Base-by-base conservation (phyloP, 495 filamentous ascomycete genomes). In the Penicillium pancosmium region DNA sequence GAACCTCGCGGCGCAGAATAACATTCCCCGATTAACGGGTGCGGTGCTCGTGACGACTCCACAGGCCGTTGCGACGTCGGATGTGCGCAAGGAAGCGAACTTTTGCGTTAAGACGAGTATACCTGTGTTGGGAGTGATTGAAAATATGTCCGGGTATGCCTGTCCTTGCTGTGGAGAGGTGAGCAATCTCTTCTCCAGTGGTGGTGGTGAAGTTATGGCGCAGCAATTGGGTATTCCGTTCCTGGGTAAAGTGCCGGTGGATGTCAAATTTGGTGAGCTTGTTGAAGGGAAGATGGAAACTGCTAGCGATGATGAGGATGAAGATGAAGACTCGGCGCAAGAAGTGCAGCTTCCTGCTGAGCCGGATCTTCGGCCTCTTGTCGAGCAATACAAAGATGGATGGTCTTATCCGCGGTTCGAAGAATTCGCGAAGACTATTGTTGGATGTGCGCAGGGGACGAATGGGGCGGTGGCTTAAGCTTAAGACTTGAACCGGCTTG, bases 91-190 rank as follows among this genome's bases (percentile, higher is more conserved):
- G 73, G 95, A 98, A 69, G 82, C 98, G 46, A 97, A 97, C 68
- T 98, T 98, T 67, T 98, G 94, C 72, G 78, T 76, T 23, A 97
- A 97, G 78, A 92, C 90, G 7, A 85, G 86, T 18, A 86, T 98
- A 41, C 76, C 83, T 12, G 85, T 96, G 18, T 78, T 97, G 34
- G 94, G 94, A 0, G 92, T 98, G 3, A 81, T 98, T 38, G 94
- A 98, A 78, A 98, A 98, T 73, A 98, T 98, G 95, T 88, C 88
- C 25, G 94, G 94, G 2, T 98, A 93, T 74, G 89, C 96, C 54
- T 98, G 94, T 74, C 93, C 93, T 35, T 91, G 92, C 68, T 98
- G 94, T 75, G 90, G 88, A 62, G 91, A 95, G 73, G 91, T 92
- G 72, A 96, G 91, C 44, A 91, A 98, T 76, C 76, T 98, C 55